These are phyloP conservation scores for Leishmania gerbilli DNA, from an alignment of 208 protist genomes.

Conservation along the genomic window DNA sequence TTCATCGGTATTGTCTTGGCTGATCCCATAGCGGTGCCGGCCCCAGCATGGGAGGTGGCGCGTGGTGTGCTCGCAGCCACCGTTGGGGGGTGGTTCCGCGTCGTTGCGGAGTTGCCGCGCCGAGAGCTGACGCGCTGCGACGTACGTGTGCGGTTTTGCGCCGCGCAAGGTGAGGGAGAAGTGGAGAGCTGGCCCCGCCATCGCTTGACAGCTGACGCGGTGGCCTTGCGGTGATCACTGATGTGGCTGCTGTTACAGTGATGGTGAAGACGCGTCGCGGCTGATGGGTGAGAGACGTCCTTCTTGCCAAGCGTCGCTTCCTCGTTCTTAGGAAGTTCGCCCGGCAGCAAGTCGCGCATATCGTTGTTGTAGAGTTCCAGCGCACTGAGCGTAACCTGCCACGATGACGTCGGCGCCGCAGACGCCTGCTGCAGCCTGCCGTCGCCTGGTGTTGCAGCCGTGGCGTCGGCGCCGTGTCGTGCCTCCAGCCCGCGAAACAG, in stretches of 20 bases:
- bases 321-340: neutral
- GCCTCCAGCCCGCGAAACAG: conserved; percentile 39
- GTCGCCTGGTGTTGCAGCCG: conserved; percentile 5
- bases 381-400: conserved; percentile 48
- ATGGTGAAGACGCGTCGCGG: neutral
- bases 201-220: neutral
- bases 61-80: neutral
- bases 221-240: neutral
- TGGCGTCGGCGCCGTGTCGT: conserved; percentile 3
- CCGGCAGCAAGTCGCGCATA: conserved; percentile 64
- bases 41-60: neutral
- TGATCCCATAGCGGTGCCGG: neutral
- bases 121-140: neutral
- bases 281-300: conserved; percentile 1
- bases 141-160: neutral
- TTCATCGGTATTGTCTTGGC: neutral
- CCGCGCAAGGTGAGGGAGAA: neutral
- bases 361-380: conserved; percentile 86
- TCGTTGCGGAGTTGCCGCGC: neutral
- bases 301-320: neutral
- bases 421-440: conserved; percentile 2
- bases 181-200: neutral
- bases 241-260: neutral
- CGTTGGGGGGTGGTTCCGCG: neutral
- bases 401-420: conserved; percentile 14